Percentiles rank a stretch among this genome's conserved stretches.
Conservation (phyloP, 164 flowering plant species). For the Umbilicus rupestris region DNA sequence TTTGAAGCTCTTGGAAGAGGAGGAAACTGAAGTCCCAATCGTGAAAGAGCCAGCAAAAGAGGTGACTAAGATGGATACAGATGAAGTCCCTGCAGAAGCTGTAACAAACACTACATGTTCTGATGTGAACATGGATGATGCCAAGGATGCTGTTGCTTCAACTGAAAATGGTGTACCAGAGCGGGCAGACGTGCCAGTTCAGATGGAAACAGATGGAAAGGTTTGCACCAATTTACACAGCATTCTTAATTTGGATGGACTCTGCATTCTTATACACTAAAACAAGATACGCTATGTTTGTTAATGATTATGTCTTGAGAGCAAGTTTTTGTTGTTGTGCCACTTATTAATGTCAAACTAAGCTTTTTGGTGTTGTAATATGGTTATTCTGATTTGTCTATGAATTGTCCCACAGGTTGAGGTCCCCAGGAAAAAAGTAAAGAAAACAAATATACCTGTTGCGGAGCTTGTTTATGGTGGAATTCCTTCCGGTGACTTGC, state of each 20-base stretch:
- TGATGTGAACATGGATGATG: conserved; percentile 75
- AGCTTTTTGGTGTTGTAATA: too few relatives aligned
- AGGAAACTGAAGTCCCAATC: conserved; percentile 37
- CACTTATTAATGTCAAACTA: too few relatives aligned
- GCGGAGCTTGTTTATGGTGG: conserved; percentile 69
- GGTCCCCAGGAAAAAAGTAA: conserved; percentile 72
- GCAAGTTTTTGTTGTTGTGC: too few relatives aligned
- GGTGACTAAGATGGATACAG: conserved; percentile 68
- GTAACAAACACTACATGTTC: conserved; percentile 24
- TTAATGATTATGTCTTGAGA: too few relatives aligned
- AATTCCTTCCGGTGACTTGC: conserved; percentile 50
- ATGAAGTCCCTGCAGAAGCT: conserved; percentile 35
- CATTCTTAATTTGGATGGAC: too few relatives aligned
- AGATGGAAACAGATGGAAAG: conserved; percentile 84
- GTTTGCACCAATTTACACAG: conserved; percentile 20
- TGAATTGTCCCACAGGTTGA: conserved; percentile 31
- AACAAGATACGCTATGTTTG: too few relatives aligned
- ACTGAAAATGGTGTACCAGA: conserved; percentile 70
- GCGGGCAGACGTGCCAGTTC: conserved; percentile 57
- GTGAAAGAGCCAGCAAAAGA: conserved; percentile 33
- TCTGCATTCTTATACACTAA: too few relatives aligned
- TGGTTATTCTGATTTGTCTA: too few relatives aligned
- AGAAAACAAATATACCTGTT: conserved; percentile 61
- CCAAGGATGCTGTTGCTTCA: conserved; percentile 38
- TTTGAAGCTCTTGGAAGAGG: conserved; percentile 4